Evolutionary conservation across 108 stramenopile species (phyloP).

Genomic region (Fragilariopsis cylindrus): DNA sequence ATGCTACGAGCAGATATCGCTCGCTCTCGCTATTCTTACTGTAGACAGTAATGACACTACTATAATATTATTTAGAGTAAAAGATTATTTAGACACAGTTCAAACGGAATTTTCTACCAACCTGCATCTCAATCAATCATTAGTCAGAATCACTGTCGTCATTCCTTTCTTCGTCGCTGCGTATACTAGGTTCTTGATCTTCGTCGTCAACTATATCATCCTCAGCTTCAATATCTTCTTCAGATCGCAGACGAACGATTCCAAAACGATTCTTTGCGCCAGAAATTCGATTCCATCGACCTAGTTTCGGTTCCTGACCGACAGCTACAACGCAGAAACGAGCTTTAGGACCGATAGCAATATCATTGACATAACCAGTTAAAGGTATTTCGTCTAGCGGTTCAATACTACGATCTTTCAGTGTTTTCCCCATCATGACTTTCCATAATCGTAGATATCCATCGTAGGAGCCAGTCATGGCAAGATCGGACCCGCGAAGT

Average conservation of each 20-base stretch:
- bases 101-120: too few species aligned
- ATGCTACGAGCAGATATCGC: too few species aligned
- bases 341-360: conserved; percentile 78
- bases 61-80: too few species aligned
- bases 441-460: conserved; percentile 88
- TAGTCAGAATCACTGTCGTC: conserved; percentile 9
- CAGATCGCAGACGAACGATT: conserved; percentile 55
- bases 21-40: too few species aligned
- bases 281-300: conserved; percentile 83
- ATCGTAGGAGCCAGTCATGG: conserved; percentile 84
- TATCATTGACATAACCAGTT: conserved; percentile 79
- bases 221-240: conserved; percentile 35
- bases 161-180: background rate
- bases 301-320: conserved; percentile 86
- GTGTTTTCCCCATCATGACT: conserved; percentile 56
- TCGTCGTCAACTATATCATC: conserved; percentile 22
- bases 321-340: conserved; percentile 81
- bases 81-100: too few species aligned
- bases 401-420: conserved; percentile 54
- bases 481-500: conserved; percentile 72
- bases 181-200: background rate
- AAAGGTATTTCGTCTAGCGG: conserved; percentile 58
- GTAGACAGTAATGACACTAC: too few species aligned
- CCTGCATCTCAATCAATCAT: background rate
- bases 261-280: conserved; percentile 84